Evolutionary conservation across 2,329 filamentous ascomycete species (phyloP).

Genomic region (Aspergillus carbonarius): DNA sequence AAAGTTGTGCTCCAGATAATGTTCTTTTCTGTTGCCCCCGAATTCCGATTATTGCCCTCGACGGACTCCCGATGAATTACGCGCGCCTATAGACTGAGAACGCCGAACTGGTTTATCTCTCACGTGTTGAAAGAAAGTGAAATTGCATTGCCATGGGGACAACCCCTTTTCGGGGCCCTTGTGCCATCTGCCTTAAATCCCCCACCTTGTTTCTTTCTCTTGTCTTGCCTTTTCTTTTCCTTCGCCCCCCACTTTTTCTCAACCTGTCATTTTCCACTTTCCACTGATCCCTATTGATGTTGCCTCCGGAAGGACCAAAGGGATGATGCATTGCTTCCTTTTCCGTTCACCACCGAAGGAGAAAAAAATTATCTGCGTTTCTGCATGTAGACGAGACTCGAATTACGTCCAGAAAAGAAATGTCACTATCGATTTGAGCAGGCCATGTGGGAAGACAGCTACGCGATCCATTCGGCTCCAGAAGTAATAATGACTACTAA

Average conservation of each 20-base stretch:
- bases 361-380: not conserved
- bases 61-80: not conserved
- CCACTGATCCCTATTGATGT: not conserved
- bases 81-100: slow-evolving; percentile 2
- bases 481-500: not conserved
- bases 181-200: not conserved
- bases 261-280: not conserved
- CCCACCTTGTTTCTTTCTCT: not conserved
- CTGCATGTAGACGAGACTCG: slow-evolving; percentile 10
- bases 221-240: not conserved
- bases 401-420: not conserved
- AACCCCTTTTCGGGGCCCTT: not conserved
- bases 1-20: not conserved
- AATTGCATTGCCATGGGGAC: not conserved
- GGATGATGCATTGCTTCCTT: slow-evolving; percentile 4
- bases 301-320: slow-evolving; percentile 7
- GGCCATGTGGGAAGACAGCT: not conserved
- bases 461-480: not conserved
- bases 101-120: not conserved
- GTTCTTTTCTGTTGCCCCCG: not conserved
- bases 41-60: not conserved
- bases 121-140: slow-evolving; percentile 1
- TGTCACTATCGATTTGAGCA: not conserved
- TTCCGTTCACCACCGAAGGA: not conserved
- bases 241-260: not conserved